Base-by-base conservation (phyloP, 176 grass and related monocot species). In the Lolium perenne region DNA sequence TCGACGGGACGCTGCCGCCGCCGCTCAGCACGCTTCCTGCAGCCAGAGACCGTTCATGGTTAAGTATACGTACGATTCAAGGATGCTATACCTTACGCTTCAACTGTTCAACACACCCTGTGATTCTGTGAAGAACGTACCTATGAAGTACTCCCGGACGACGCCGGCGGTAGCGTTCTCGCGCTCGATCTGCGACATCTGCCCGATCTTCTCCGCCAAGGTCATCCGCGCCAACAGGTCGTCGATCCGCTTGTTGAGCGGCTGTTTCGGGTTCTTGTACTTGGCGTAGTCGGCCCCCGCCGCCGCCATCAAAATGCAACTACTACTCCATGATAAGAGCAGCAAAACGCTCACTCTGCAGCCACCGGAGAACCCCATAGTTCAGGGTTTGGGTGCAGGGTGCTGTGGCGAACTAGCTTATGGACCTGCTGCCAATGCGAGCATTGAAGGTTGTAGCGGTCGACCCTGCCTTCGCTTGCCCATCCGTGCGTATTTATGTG, bases 21-120 rank as follows among this genome's bases (percentile, higher is more conserved):
- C 92, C 92, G 85, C 89, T 94, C 10, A 94, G 83, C 22, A 94
- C 86, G 74, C 92, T 94, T 29, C 92, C 92, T 91, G 45, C 53
- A 77, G 14, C 10, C 79, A 59, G 25, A 15, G 46, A 47, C 46
- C 46, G 46, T 45, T 45, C 41, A 45, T 45, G 41, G 41, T 45
- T 8, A 35, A 35, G 32, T 35, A 35, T 35, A 35, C 32, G 32
- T 35, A 35, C 32, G 32, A 35, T 35, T 35, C 32, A 35, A 35
- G 32, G 32, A 35, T 35, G 32, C 32, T 41, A 2, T 5, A 9
- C 45, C 45, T 46, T 46, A 46, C 45, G 7, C 45, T 46, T 46
- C 26, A 29, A 46, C 45, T 29, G 26, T 29, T 29, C 26, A 29
- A 29, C 6, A 5, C 1, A 5, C 45, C 45, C 7, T 7, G 7